phyloP scores from a whole-genome alignment of 352 stramenopile genomes.

The Phytophthora pistaciae region DNA sequence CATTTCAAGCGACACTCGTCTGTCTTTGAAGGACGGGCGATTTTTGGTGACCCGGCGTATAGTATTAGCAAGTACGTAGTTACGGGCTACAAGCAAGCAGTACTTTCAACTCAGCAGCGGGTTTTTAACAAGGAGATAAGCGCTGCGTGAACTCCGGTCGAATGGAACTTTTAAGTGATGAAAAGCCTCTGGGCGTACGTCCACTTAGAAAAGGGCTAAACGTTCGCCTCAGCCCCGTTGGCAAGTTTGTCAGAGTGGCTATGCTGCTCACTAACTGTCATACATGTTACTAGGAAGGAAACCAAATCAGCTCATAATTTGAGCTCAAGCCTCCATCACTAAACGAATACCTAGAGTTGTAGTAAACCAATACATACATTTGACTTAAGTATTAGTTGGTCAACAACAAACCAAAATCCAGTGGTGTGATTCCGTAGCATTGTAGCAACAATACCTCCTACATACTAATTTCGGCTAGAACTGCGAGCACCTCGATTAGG shows the following conservation, averaged over 20 bases:
- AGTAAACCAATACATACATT: too few relatives aligned
- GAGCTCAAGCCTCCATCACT: too few relatives aligned
- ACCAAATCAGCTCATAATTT: conserved; percentile 22
- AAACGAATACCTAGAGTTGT: too few relatives aligned
- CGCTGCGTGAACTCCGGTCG: background rate
- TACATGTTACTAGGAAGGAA: conserved; percentile 7
- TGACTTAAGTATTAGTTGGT: too few relatives aligned
- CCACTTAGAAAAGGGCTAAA: background rate
- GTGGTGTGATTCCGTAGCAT: too few relatives aligned
- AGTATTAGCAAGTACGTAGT: background rate
- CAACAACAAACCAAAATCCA: too few relatives aligned
- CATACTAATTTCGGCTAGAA: too few relatives aligned
- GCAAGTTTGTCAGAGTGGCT: conserved; percentile 15
- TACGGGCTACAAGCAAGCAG: background rate
- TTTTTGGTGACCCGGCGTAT: too few relatives aligned
- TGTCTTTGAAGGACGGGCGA: too few relatives aligned
- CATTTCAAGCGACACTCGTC: too few relatives aligned
- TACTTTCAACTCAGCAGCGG: background rate
- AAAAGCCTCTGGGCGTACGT: background rate
- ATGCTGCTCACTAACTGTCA: conserved; percentile 24
- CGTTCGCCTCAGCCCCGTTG: background rate
- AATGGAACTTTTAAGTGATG: background rate
- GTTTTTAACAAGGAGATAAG: background rate
- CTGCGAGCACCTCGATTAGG: too few relatives aligned
- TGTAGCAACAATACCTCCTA: too few relatives aligned